These are phyloP conservation scores for Ceratobasidium sp. DNA, from an alignment of 1,284 basidiomycete species.

Conservation along the genomic window DNA sequence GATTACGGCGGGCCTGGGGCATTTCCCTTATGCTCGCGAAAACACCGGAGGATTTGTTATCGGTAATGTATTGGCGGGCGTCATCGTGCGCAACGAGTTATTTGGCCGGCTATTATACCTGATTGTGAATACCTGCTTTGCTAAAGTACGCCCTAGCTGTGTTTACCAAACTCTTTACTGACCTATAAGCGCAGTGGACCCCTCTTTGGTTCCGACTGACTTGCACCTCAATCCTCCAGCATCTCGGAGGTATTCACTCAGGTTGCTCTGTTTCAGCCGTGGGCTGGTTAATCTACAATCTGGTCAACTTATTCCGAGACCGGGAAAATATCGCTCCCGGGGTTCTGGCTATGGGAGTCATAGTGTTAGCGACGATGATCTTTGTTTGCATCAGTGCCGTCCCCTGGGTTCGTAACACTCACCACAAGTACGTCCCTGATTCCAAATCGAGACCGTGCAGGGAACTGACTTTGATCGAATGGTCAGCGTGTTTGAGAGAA, in stretches of 20 bases:
- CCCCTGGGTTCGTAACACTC: slow-evolving; percentile 79
- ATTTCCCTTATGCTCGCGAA: slow-evolving; percentile 71
- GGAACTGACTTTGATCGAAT: slow-evolving; percentile 41
- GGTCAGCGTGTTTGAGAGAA: slow-evolving; percentile 75
- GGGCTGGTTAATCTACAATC: slow-evolving; percentile 68
- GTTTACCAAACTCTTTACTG: neutral
- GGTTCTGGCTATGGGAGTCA: slow-evolving; percentile 69
- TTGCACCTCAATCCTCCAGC: slow-evolving; percentile 75
- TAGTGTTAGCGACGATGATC: slow-evolving; percentile 65
- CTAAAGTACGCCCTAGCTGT: slow-evolving; percentile 64
- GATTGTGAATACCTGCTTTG: slow-evolving; percentile 70
- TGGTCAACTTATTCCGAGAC: slow-evolving; percentile 67
- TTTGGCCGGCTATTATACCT: slow-evolving; percentile 73
- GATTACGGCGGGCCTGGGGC: slow-evolving; percentile 71
- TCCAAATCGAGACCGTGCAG: neutral
- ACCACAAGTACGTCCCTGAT: slow-evolving; percentile 74
- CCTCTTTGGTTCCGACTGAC: slow-evolving; percentile 72
- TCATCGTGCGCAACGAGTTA: slow-evolving; percentile 71
- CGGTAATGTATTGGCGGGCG: slow-evolving; percentile 68
- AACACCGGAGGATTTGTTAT: slow-evolving; percentile 74
- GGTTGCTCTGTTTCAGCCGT: slow-evolving; percentile 75
- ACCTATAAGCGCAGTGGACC: slow-evolving; percentile 65
- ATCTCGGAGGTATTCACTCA: slow-evolving; percentile 81
- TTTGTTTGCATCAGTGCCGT: slow-evolving; percentile 69
- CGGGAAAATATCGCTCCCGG: slow-evolving; percentile 67